A percentile compares a stretch with the other conserved stretches of the same genome.
Evolutionary conservation across 352 stramenopile species (phyloP).

Genomic region (Elongisporangium anandrum): DNA sequence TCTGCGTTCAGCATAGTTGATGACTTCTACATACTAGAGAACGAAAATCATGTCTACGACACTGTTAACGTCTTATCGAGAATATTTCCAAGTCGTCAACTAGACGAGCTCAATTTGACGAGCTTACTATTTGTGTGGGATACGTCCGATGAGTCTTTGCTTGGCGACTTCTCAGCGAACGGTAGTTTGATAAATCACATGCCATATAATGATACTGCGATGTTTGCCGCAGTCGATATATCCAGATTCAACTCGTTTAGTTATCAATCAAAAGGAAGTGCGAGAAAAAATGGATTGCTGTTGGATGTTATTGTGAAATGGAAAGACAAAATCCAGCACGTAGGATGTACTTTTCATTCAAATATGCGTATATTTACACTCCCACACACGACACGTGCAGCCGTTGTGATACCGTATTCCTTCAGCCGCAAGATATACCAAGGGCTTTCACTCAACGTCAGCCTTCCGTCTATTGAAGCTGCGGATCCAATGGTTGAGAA

Average conservation of each 20-base stretch:
- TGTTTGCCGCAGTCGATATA: not conserved
- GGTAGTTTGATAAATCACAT: not conserved
- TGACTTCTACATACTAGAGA: not conserved
- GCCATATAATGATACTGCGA: not conserved
- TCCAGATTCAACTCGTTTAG: slow-evolving; percentile 7
- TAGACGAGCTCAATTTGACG: not conserved
- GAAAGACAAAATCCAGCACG: not conserved
- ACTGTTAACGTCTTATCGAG: not conserved
- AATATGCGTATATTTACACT: slow-evolving; percentile 9
- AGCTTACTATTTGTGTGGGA: not conserved
- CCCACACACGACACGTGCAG: slow-evolving; percentile 6
- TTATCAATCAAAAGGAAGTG: not conserved
- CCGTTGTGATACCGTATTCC: slow-evolving; percentile 8
- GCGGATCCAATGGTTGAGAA: slow-evolving; percentile 9
- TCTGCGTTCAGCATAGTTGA: not conserved
- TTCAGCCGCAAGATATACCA: slow-evolving; percentile 18
- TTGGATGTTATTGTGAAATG: slow-evolving; percentile 17
- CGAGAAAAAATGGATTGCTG: not conserved
- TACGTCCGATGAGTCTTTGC: not conserved
- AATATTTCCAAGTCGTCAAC: not conserved
- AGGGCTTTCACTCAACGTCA: slow-evolving; percentile 11
- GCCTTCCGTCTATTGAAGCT: slow-evolving; percentile 8
- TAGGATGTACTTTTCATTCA: slow-evolving; percentile 11
- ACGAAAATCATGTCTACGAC: not conserved
- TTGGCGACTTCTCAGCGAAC: not conserved